These are phyloP conservation scores for Verticillium nonalfalfae DNA, from an alignment of 2,329 filamentous ascomycete genomes.

Conservation along the genomic window DNA sequence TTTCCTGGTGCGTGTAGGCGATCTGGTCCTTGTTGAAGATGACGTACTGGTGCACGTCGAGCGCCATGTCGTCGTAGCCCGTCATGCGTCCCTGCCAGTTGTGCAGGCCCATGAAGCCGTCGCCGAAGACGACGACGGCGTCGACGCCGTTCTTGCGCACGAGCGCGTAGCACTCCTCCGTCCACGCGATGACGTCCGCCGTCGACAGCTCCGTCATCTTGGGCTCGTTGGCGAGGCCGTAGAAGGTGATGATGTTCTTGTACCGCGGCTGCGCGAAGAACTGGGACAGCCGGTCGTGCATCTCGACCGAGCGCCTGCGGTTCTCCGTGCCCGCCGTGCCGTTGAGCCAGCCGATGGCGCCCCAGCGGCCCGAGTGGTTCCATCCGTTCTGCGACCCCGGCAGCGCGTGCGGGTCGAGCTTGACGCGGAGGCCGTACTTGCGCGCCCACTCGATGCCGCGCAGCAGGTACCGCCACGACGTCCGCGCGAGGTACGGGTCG, in stretches of 20 bases:
- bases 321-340: constrained; percentile 79
- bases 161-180: constrained; percentile 61
- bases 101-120: constrained; percentile 85
- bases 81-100: constrained; percentile 87
- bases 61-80: constrained; percentile 63
- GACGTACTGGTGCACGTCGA: constrained; percentile 98
- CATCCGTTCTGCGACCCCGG: constrained; percentile 95
- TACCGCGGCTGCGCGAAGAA: constrained; percentile 96
- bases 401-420: constrained; percentile 86
- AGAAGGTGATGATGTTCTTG: constrained; percentile 85
- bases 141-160: constrained; percentile 72
- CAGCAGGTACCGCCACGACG: constrained; percentile 89
- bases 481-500: constrained; percentile 82
- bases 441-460: constrained; percentile 90
- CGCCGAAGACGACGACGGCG: constrained; percentile 75
- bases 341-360: constrained; percentile 79
- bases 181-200: constrained; percentile 71
- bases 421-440: constrained; percentile 85
- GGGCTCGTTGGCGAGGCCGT: constrained; percentile 92
- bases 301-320: constrained; percentile 72
- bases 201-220: constrained; percentile 70
- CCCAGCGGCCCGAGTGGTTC: constrained; percentile 89
- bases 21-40: constrained; percentile 94
- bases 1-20: constrained; percentile 70
- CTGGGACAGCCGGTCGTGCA: constrained; percentile 78